A percentile compares a stretch with the other conserved stretches of the same genome.
Conservation (phyloP, 148 eudicot genomes). For the Camellia japonica region DNA sequence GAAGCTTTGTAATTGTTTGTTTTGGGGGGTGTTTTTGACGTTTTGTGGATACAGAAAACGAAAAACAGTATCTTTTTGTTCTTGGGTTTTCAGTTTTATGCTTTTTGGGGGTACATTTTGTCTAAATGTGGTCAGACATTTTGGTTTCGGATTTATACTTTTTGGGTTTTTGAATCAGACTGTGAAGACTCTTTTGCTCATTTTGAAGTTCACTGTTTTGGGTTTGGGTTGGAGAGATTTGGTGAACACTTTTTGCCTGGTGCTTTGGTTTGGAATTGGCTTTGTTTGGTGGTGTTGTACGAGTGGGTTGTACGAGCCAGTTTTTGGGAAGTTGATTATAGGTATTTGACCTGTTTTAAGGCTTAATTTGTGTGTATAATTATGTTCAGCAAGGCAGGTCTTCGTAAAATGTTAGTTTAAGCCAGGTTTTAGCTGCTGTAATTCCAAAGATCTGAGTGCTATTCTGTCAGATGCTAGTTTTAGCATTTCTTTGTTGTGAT, state of each 20-base stretch:
- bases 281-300: neutral
- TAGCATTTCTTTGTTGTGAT: no score
- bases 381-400: neutral
- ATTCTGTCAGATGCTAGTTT: conserved; percentile 5
- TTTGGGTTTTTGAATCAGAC: neutral
- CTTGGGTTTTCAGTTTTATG: conserved; percentile 9
- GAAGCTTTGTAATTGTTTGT: neutral
- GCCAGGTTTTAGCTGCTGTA: no score
- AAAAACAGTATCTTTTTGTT: neutral
- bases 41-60: conserved; percentile 16
- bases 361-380: neutral
- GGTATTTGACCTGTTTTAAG: conserved; percentile 8
- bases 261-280: conserved; percentile 4
- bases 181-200: neutral
- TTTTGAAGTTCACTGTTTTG: neutral
- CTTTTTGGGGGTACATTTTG: conserved; percentile 11
- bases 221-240: neutral
- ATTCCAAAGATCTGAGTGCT: conserved; percentile 10
- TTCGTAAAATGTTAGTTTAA: no score
- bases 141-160: conserved; percentile 17
- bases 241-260: neutral
- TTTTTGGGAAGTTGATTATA: conserved; percentile 1
- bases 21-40: conserved; percentile 13
- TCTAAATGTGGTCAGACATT: neutral
- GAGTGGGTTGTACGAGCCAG: neutral